Conservation (phyloP, 2,329 filamentous ascomycete species). For the Rhytidhysteron rufulum region DNA sequence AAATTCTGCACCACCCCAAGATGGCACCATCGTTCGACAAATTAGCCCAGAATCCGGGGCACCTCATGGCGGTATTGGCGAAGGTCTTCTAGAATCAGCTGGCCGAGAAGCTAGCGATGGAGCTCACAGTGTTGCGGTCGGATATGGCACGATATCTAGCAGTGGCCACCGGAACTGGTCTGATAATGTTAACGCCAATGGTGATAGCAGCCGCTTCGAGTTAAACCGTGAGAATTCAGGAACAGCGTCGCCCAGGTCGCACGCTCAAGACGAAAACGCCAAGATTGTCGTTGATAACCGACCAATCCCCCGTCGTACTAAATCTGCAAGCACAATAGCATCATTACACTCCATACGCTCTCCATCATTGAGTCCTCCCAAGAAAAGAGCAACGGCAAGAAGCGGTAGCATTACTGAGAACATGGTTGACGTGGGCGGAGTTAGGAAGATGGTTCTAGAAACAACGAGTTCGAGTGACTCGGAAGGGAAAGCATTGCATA, state of each 20-base stretch:
- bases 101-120: conserved; percentile 62
- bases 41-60: conserved; percentile 23
- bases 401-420: conserved; percentile 79
- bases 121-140: conserved; percentile 53
- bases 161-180: conserved; percentile 23
- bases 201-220: conserved; percentile 12
- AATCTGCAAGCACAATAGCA: conserved; percentile 30
- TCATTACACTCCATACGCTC: conserved; percentile 26
- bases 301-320: conserved; percentile 8
- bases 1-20: conserved; percentile 26
- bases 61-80: conserved; percentile 51
- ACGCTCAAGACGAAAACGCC: conserved; percentile 12
- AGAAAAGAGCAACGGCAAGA: conserved; percentile 52
- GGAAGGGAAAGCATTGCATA: conserved; percentile 18
- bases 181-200: conserved; percentile 7
- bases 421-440: conserved; percentile 67
- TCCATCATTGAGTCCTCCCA: conserved; percentile 19
- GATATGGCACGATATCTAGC: conserved; percentile 41
- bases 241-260: conserved; percentile 21
- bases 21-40: conserved; percentile 10
- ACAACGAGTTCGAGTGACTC: conserved; percentile 56
- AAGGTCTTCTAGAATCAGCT: conserved; percentile 51
- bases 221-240: conserved; percentile 15
- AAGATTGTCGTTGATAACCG: conserved; percentile 17
- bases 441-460: conserved; percentile 73